Evolutionary conservation across 2,329 filamentous ascomycete species (phyloP).

Genomic region (Ceratocystis colombiana): DNA sequence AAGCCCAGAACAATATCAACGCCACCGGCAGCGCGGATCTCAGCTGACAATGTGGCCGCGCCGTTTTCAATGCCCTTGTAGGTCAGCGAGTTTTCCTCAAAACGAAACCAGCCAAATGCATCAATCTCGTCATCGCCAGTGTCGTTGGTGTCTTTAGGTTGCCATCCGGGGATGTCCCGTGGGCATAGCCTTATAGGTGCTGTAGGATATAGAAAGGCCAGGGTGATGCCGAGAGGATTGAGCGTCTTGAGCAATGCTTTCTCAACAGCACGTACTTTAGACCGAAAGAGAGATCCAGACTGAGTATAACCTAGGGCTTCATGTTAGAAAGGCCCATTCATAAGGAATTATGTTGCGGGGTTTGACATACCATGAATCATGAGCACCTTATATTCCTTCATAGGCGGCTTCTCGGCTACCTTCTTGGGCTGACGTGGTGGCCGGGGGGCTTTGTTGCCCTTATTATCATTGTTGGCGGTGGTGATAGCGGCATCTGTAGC

Average conservation of each 20-base stretch:
- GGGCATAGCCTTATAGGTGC: slow-evolving; percentile 54
- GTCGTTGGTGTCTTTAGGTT: slow-evolving; percentile 36
- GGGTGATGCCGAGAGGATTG: slow-evolving; percentile 44
- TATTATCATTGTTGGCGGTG: not conserved
- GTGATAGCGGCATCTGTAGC: not conserved
- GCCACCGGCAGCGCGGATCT: slow-evolving; percentile 53
- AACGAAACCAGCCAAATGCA: slow-evolving; percentile 74
- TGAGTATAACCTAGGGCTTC: slow-evolving; percentile 65
- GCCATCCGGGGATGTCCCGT: slow-evolving; percentile 60
- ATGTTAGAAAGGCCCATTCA: slow-evolving; percentile 4
- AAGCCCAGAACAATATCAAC: slow-evolving; percentile 76
- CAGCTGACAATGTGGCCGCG: slow-evolving; percentile 50
- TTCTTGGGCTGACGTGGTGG: slow-evolving; percentile 22
- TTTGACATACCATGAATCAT: slow-evolving; percentile 58
- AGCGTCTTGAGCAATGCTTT: slow-evolving; percentile 71
- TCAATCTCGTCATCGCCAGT: slow-evolving; percentile 41
- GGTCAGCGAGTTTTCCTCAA: slow-evolving; percentile 49
- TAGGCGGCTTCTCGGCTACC: slow-evolving; percentile 28
- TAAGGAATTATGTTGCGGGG: not conserved
- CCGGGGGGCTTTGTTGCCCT: slow-evolving; percentile 16
- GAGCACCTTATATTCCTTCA: slow-evolving; percentile 54
- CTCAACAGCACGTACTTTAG: slow-evolving; percentile 78
- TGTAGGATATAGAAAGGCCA: slow-evolving; percentile 57
- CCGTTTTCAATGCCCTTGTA: slow-evolving; percentile 65
- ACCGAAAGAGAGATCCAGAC: slow-evolving; percentile 71